Conservation (phyloP, 371 early-diverging fungal species). For the Dichotomocladium elegans region DNA sequence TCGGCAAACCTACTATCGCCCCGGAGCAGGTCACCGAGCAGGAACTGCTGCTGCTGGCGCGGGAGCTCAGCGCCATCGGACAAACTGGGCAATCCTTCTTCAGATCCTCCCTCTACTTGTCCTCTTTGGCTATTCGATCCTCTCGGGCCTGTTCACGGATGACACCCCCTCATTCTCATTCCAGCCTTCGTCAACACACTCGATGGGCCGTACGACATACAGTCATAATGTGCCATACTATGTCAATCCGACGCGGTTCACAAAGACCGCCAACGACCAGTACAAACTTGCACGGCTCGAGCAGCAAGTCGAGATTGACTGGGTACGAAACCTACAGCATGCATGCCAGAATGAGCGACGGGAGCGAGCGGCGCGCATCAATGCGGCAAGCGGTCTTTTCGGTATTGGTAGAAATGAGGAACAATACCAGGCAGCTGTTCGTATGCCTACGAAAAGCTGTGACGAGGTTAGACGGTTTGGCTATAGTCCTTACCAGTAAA, state of each 20-base stretch:
- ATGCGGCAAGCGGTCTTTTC: slow-evolving; percentile 32
- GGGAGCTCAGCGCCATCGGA: slow-evolving; percentile 13
- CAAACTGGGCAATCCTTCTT: slow-evolving; percentile 29
- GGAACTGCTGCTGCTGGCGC: slow-evolving; percentile 3
- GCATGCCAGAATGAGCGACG: slow-evolving; percentile 30
- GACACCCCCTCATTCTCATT: slow-evolving; percentile 35
- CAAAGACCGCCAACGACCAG: slow-evolving; percentile 17
- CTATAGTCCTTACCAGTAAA: slow-evolving; percentile 7
- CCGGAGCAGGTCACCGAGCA: slow-evolving; percentile 12
- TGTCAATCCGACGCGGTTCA: slow-evolving; percentile 38
- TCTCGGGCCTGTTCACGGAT: slow-evolving; percentile 38
- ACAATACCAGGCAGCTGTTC: slow-evolving; percentile 29
- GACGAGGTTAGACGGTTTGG: slow-evolving; percentile 36
- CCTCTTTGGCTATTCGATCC: slow-evolving; percentile 37
- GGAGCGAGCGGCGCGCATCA: slow-evolving; percentile 20
- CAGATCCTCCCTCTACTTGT: slow-evolving; percentile 41
- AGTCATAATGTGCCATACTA: slow-evolving; percentile 36
- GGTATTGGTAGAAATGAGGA: slow-evolving; percentile 37
- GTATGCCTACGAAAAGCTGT: slow-evolving; percentile 32
- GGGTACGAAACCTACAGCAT: slow-evolving; percentile 34
- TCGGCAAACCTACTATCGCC: slow-evolving; percentile 8
- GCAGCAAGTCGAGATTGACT: slow-evolving; percentile 37
- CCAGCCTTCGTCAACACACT: slow-evolving; percentile 31
- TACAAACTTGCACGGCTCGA: slow-evolving; percentile 33
- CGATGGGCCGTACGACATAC: slow-evolving; percentile 30